Conservation (phyloP, 345 rosid genomes). For the Populus simonii region DNA sequence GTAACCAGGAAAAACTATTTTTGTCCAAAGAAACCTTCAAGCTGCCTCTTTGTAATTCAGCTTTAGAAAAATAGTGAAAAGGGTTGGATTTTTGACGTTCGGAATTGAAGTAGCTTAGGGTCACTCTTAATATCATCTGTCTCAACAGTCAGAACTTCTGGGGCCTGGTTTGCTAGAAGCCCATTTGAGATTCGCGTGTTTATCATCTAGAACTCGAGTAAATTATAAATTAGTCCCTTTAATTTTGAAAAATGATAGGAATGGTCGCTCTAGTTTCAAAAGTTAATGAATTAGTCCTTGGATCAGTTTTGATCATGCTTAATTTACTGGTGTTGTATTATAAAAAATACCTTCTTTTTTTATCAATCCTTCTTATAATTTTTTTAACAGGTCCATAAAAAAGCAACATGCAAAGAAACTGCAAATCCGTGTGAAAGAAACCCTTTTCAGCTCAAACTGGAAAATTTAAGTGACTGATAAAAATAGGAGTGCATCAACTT, state of each 20-base stretch:
- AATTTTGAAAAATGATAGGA: too few species aligned
- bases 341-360: too few species aligned
- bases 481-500: too few species aligned
- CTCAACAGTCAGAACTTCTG: not conserved
- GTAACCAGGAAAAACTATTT: not conserved
- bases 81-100: not conserved
- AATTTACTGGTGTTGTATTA: too few species aligned
- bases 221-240: too few species aligned
- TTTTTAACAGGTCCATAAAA: too few species aligned
- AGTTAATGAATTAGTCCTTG: too few species aligned
- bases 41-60: not conserved
- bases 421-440: not conserved
- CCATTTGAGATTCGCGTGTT: not conserved
- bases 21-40: not conserved
- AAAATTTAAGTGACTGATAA: not conserved
- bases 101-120: not conserved
- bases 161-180: not conserved
- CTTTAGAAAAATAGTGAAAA: not conserved
- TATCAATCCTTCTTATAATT: too few species aligned
- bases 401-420: not conserved
- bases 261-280: too few species aligned
- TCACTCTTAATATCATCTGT: not conserved
- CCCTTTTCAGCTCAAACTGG: not conserved
- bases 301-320: too few species aligned
- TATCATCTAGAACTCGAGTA: too few species aligned